A percentile compares a stretch with the other conserved stretches of the same genome.
Conservation (phyloP, 306 rosid genomes). For the Carpinus viminea region DNA sequence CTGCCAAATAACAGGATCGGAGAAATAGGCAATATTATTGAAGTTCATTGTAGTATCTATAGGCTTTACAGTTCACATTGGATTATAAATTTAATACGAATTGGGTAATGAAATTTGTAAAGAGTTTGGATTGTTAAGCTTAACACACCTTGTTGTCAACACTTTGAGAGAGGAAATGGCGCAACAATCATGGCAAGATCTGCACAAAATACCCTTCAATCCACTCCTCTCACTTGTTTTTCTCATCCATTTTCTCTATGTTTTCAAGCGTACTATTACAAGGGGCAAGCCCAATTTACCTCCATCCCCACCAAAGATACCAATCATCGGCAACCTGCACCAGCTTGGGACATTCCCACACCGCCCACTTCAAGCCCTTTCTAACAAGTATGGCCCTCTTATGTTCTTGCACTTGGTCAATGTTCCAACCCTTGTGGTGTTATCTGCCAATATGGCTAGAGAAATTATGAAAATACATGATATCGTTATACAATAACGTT, state of each 20-base stretch:
- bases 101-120: no score
- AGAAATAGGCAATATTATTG: no score
- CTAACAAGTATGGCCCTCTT: conserved; percentile 7
- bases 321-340: conserved; percentile 29
- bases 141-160: background rate
- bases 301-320: no score
- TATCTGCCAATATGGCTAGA: conserved; percentile 30
- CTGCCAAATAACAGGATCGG: no score
- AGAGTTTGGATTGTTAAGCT: no score
- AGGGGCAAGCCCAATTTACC: background rate
- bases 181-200: no score
- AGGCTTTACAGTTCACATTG: no score
- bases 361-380: conserved; percentile 18
- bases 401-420: conserved; percentile 15
- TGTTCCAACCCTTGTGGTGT: conserved; percentile 23
- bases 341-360: conserved; percentile 26
- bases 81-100: no score
- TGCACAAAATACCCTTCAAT: no score
- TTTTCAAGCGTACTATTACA: background rate
- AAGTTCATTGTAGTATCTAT: no score
- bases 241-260: no score
- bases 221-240: no score
- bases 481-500: background rate
- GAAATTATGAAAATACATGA: conserved; percentile 36
- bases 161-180: background rate